Percentiles rank a stretch among this genome's conserved stretches.
These are phyloP conservation scores for Agaricales sp. DNA, from an alignment of 1,284 basidiomycete genomes.

Conservation along the genomic window DNA sequence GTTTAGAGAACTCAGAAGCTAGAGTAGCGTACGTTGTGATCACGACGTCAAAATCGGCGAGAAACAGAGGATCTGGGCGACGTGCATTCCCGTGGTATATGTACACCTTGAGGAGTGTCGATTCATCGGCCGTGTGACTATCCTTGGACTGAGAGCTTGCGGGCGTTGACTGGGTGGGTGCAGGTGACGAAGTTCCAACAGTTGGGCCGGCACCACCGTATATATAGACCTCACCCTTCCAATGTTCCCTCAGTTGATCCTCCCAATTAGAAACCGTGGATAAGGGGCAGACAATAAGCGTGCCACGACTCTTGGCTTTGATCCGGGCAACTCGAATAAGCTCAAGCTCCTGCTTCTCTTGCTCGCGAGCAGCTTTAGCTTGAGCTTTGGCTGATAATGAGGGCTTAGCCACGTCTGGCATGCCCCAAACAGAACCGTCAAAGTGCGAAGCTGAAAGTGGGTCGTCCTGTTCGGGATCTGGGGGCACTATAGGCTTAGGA, in stretches of 20 bases:
- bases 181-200: constrained; percentile 21
- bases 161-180: constrained; percentile 15
- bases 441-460: constrained; percentile 55
- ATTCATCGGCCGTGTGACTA: constrained; percentile 33
- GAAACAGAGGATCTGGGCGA: constrained; percentile 72
- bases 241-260: constrained; percentile 94
- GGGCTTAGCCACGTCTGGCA: constrained; percentile 43
- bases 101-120: constrained; percentile 64
- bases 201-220: constrained; percentile 59
- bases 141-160: constrained; percentile 12
- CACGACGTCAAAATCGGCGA: constrained; percentile 93
- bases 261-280: constrained; percentile 99
- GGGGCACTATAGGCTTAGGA: constrained; percentile 27
- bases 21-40: constrained; percentile 97
- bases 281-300: constrained; percentile 93
- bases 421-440: constrained; percentile 71
- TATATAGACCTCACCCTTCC: constrained; percentile 76
- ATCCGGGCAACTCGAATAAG: constrained; percentile 64
- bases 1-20: constrained; percentile 91
- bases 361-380: constrained; percentile 48
- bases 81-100: constrained; percentile 93
- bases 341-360: constrained; percentile 61
- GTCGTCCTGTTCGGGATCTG: constrained; percentile 25
- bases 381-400: constrained; percentile 41
- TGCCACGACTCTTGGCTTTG: constrained; percentile 77